phyloP scores from a whole-genome alignment of 352 stramenopile species.

The Pythium biforme region DNA sequence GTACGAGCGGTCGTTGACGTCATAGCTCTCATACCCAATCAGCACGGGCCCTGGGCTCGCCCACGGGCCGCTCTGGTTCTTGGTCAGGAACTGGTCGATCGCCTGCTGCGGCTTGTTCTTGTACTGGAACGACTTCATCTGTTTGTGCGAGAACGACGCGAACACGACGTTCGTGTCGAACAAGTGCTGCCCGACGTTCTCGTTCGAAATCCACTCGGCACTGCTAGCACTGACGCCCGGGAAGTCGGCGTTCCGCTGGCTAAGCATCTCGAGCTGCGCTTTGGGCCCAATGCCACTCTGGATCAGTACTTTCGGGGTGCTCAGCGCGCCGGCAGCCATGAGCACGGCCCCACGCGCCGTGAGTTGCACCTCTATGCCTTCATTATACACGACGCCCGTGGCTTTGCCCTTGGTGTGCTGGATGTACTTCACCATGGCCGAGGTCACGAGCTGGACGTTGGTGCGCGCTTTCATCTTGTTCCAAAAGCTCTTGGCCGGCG shows the following conservation, averaged over 20 bases:
- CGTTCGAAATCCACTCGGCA: conserved; percentile 39
- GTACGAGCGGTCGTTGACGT: conserved; percentile 49
- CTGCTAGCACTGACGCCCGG: conserved; percentile 1
- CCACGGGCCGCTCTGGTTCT: conserved; percentile 35
- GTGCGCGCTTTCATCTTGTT: background rate
- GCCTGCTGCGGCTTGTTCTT: conserved; percentile 29
- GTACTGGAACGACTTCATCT: conserved; percentile 54
- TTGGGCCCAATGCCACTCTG: conserved; percentile 69
- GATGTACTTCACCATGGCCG: conserved; percentile 49
- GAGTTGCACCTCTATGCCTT: conserved; percentile 25
- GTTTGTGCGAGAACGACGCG: conserved; percentile 48
- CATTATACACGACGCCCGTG: conserved; percentile 45
- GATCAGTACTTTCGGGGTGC: conserved; percentile 80
- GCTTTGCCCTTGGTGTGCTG: conserved; percentile 43
- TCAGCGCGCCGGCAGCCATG: conserved; percentile 66
- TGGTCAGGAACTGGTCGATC: conserved; percentile 59
- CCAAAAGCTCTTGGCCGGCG: conserved; percentile 56
- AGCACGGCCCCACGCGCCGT: conserved; percentile 57
- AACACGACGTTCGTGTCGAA: conserved; percentile 62
- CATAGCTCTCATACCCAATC: conserved; percentile 60
- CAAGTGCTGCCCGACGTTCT: conserved; percentile 53
- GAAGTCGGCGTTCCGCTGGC: conserved; percentile 3
- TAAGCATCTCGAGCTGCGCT: conserved; percentile 46
- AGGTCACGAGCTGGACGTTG: conserved; percentile 27
- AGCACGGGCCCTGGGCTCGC: conserved; percentile 51